Conservation (phyloP, 2,329 filamentous ascomycete species). For the Cylindrodendrum hubeiense region DNA sequence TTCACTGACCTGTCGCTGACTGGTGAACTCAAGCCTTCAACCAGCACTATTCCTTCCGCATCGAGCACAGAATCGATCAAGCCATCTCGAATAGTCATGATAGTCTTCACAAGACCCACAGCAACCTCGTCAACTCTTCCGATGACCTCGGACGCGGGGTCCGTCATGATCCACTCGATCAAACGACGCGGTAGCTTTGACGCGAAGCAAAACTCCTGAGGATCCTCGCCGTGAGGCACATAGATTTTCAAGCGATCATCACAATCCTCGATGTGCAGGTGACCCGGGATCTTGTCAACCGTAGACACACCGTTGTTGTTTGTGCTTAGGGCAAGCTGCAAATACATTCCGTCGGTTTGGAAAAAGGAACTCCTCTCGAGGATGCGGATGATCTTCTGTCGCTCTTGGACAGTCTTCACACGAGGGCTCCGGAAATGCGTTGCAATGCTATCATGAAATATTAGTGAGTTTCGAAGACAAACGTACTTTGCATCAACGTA, state of each 20-base stretch:
- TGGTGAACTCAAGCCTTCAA: background rate
- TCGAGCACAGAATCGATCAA: conserved; percentile 11
- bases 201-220: conserved; percentile 34
- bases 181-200: conserved; percentile 35
- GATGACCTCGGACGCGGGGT: conserved; percentile 21
- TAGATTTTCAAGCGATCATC: conserved; percentile 31
- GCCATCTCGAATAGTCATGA: conserved; percentile 11
- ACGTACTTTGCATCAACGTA: background rate
- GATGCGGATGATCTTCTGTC: conserved; percentile 16
- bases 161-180: conserved; percentile 40
- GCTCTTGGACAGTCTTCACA: background rate
- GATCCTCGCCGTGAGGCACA: conserved; percentile 31
- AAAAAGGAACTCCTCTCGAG: background rate
- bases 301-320: background rate
- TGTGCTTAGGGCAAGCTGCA: background rate
- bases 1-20: background rate
- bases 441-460: conserved; percentile 24
- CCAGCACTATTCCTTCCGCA: conserved; percentile 5
- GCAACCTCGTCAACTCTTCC: conserved; percentile 31
- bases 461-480: rapidly evolving
- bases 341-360: conserved; percentile 1
- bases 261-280: conserved; percentile 22
- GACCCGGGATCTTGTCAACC: background rate
- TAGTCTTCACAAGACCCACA: conserved; percentile 32
- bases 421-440: conserved; percentile 38